Evolutionary conservation across 495 filamentous ascomycete genomes (phyloP).

Genomic region (Aspergillus egyptiacus): DNA sequence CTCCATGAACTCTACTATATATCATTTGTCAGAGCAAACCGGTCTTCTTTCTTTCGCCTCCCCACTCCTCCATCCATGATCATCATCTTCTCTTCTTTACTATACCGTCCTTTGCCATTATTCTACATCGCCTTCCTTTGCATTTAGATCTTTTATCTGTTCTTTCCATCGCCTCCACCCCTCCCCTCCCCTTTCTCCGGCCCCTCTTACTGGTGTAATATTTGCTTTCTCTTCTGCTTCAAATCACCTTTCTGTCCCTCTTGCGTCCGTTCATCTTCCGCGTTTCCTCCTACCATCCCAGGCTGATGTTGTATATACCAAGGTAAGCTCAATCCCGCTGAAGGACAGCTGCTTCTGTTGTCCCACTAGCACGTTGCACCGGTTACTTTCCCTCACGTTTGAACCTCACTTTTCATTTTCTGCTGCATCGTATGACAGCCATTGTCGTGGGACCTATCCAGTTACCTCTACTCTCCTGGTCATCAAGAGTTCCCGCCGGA

Average conservation of each 20-base stretch:
- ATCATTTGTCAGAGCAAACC: no score
- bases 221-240: no score
- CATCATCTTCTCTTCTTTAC: no score
- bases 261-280: constrained; percentile 7
- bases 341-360: constrained; percentile 9
- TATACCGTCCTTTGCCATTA: no score
- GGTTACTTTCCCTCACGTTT: constrained; percentile 3
- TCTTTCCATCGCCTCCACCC: no score
- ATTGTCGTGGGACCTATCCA: constrained; percentile 21
- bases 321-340: constrained; percentile 12
- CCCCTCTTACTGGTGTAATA: no score
- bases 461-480: constrained; percentile 15
- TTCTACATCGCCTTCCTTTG: no score
- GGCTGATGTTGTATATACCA: constrained; percentile 20
- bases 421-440: constrained; percentile 17
- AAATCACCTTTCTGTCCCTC: neutral
- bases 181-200: no score
- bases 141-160: no score
- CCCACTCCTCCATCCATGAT: no score
- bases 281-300: neutral
- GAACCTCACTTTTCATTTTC: neutral
- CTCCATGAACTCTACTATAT: no score
- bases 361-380: constrained; percentile 10
- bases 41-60: no score
- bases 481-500: neutral